Conservation (phyloP, 495 filamentous ascomycete genomes). For the Aspergillus indologenus region DNA sequence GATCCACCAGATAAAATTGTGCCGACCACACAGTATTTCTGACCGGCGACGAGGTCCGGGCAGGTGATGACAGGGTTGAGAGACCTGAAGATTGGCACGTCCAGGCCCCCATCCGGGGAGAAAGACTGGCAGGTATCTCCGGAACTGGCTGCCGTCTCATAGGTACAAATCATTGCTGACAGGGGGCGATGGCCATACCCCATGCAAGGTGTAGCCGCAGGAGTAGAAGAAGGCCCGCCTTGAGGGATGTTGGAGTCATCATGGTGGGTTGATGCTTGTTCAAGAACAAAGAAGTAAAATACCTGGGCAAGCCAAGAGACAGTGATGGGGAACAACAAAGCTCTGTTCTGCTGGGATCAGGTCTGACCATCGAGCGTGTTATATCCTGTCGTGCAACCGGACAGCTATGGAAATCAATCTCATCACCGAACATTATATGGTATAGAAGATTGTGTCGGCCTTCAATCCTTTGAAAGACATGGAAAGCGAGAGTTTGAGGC, state of each 20-base stretch:
- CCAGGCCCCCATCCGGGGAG: neutral
- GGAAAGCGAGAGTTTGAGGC: neutral
- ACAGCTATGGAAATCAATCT: neutral
- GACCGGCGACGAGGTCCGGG: slow-evolving; percentile 10
- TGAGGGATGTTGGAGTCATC: neutral
- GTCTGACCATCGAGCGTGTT: neutral
- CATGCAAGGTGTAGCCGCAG: slow-evolving; percentile 5
- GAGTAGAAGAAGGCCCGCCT: neutral
- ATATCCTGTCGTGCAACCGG: neutral
- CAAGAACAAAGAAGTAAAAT: neutral
- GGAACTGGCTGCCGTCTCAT: slow-evolving; percentile 5
- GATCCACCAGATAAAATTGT: slow-evolving; percentile 5
- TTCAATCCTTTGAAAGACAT: neutral
- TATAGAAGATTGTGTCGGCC: neutral
- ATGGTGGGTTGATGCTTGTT: slow-evolving; percentile 1
- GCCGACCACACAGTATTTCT: slow-evolving; percentile 18
- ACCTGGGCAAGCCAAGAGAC: neutral
- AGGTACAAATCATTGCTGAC: neutral
- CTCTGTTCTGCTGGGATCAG: neutral
- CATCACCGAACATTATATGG: neutral
- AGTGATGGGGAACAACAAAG: neutral
- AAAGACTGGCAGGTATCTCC: slow-evolving; percentile 9
- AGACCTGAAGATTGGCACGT: slow-evolving; percentile 6
- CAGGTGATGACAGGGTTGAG: slow-evolving; percentile 20
- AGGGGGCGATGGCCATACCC: neutral